phyloP scores from a whole-genome alignment of 2,329 filamentous ascomycete species.

The Rutstroemia sp. region DNA sequence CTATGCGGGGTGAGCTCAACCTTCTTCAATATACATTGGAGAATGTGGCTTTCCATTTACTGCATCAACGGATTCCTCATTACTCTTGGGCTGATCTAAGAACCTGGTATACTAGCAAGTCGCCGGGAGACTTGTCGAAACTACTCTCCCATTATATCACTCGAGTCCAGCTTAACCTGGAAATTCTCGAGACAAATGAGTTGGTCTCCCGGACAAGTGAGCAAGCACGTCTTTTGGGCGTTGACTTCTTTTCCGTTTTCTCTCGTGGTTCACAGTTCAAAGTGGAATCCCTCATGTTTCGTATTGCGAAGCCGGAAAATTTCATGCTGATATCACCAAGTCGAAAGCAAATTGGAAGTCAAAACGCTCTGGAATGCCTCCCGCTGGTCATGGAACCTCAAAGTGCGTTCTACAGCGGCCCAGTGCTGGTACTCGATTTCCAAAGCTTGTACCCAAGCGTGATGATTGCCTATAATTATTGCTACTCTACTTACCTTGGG shows the following conservation, averaged over 20 bases:
- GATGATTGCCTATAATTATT: constrained; percentile 99
- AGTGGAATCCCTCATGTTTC: constrained; percentile 97
- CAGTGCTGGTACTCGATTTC: constrained; percentile 86
- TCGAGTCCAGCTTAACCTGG: constrained; percentile 74
- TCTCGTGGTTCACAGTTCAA: constrained; percentile 96
- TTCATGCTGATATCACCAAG: constrained; percentile 86
- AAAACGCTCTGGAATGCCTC: constrained; percentile 90
- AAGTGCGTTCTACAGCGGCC: constrained; percentile 87
- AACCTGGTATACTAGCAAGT: constrained; percentile 68
- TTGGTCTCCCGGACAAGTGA: constrained; percentile 84
- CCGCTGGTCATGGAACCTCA: constrained; percentile 97
- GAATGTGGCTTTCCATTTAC: constrained; percentile 85
- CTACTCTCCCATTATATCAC: constrained; percentile 70
- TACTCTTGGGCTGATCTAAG: constrained; percentile 76
- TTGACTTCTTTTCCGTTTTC: constrained; percentile 96
- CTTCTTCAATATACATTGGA: constrained; percentile 94
- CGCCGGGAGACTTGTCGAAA: constrained; percentile 62
- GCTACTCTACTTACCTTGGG: constrained; percentile 93
- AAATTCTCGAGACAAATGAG: constrained; percentile 86
- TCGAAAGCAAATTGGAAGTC: constrained; percentile 82
- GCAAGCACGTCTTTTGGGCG: constrained; percentile 83
- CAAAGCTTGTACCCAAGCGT: constrained; percentile 94
- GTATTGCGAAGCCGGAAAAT: constrained; percentile 95
- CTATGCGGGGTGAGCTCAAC: constrained; percentile 89
- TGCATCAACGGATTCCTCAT: constrained; percentile 82